Evolutionary conservation across 2,329 filamentous ascomycete species (phyloP).

Genomic region (Beauveria sp.): DNA sequence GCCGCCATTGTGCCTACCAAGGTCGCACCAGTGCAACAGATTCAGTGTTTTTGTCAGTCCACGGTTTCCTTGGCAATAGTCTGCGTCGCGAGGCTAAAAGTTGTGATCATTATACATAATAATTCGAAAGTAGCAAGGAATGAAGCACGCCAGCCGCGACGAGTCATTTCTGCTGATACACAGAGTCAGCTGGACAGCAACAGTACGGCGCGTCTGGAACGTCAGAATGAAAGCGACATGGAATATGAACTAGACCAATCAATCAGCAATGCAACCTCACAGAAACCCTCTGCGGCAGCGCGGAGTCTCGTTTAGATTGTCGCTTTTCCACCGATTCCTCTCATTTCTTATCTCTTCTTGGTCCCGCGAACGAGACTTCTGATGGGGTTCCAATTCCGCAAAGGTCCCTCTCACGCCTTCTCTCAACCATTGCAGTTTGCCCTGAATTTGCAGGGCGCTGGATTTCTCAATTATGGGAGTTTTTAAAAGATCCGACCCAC

Average conservation of each 20-base stretch:
- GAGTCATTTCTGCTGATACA: background rate
- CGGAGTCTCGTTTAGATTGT: background rate
- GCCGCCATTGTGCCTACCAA: background rate
- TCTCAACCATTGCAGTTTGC: no score
- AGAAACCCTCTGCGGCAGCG: no score
- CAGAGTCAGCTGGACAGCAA: background rate
- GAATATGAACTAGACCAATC: background rate
- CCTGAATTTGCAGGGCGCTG: no score
- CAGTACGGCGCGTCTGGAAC: background rate
- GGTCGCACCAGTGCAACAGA: background rate
- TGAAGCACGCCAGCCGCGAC: background rate
- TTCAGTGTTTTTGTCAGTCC: background rate
- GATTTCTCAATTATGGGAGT: no score
- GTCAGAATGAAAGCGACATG: background rate
- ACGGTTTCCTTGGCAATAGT: background rate
- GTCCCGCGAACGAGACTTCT: no score
- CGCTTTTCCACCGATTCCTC: background rate
- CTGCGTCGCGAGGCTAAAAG: background rate
- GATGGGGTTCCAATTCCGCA: no score
- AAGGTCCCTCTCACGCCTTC: no score
- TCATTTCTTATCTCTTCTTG: no score
- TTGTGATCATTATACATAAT: background rate
- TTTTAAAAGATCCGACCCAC: no score
- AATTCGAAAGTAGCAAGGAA: background rate
- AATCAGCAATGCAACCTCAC: background rate